phyloP scores from a whole-genome alignment of 2,329 filamentous ascomycete species.

The Phoma herbarum region DNA sequence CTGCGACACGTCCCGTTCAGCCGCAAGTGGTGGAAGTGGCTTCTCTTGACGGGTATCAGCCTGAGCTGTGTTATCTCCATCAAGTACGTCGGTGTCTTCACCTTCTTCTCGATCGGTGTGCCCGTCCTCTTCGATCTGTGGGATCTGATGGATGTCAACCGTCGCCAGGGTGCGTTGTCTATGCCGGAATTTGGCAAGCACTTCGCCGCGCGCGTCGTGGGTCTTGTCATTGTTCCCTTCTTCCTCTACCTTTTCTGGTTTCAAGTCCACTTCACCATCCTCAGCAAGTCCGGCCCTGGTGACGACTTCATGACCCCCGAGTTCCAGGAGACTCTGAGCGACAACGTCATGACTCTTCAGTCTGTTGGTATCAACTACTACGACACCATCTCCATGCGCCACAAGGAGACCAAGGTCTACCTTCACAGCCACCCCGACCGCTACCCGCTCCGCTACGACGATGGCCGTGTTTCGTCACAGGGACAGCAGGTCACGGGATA shows the following conservation, averaged over 20 bases:
- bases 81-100: constrained; percentile 97
- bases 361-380: constrained; percentile 89
- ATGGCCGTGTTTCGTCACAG: constrained; percentile 96
- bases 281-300: constrained; percentile 87
- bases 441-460: constrained; percentile 95
- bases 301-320: constrained; percentile 99
- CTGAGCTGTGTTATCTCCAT: constrained; percentile 98
- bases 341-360: constrained; percentile 91
- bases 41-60: constrained; percentile 91
- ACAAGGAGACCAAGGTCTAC: constrained; percentile 98
- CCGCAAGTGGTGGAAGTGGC: constrained; percentile 99
- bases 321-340: constrained; percentile 95
- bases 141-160: constrained; percentile 90
- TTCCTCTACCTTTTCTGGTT: constrained; percentile 99
- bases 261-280: constrained; percentile 96
- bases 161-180: constrained; percentile 79
- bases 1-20: constrained; percentile 86
- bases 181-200: constrained; percentile 86
- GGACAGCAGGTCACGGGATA: constrained; percentile 98
- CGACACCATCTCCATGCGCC: constrained; percentile 84
- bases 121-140: constrained; percentile 94
- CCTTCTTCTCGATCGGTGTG: constrained; percentile 95
- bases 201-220: constrained; percentile 85
- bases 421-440: constrained; percentile 90
- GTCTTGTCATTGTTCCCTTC: constrained; percentile 89